Conservation (phyloP, 495 filamentous ascomycete species). For the Aspergillus avenaceus region DNA sequence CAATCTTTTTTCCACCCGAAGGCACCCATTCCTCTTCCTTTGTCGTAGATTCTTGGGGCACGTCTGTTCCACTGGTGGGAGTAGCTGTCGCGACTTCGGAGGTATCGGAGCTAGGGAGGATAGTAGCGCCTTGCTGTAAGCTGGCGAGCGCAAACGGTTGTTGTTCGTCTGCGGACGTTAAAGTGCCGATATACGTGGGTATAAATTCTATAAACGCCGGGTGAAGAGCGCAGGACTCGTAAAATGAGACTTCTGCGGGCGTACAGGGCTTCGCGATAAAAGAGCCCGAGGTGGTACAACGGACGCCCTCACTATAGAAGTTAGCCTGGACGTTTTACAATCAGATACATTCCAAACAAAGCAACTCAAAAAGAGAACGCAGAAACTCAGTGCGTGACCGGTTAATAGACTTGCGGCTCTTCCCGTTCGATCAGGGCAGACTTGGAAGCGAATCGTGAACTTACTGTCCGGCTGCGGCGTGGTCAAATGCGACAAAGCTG, state of each 20-base stretch:
- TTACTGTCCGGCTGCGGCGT: conserved; percentile 93
- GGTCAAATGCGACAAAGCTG: conserved; percentile 67
- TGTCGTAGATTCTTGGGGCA: neutral
- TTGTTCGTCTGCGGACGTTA: conserved; percentile 52
- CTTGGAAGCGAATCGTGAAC: conserved; percentile 30
- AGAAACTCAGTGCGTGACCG: neutral
- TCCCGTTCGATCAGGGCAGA: neutral
- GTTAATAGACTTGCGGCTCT: neutral
- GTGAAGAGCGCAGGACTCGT: conserved; percentile 71
- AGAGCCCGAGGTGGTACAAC: conserved; percentile 77
- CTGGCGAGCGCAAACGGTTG: conserved; percentile 44
- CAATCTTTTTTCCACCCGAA: conserved; percentile 53
- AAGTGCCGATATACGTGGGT: conserved; percentile 78
- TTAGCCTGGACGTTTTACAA: neutral
- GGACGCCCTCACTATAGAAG: conserved; percentile 73
- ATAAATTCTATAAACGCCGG: conserved; percentile 72
- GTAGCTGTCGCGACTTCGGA: conserved; percentile 17
- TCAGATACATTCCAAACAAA: neutral
- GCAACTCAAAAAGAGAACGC: neutral
- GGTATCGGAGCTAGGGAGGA: conserved; percentile 35
- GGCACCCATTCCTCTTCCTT: conserved; percentile 42
- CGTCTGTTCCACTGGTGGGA: conserved; percentile 5
- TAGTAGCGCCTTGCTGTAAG: conserved; percentile 35
- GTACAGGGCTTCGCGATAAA: conserved; percentile 96
- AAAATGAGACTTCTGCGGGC: conserved; percentile 81